These are phyloP conservation scores for Mycena pura DNA, from an alignment of 768 basidiomycete genomes.

Conservation along the genomic window DNA sequence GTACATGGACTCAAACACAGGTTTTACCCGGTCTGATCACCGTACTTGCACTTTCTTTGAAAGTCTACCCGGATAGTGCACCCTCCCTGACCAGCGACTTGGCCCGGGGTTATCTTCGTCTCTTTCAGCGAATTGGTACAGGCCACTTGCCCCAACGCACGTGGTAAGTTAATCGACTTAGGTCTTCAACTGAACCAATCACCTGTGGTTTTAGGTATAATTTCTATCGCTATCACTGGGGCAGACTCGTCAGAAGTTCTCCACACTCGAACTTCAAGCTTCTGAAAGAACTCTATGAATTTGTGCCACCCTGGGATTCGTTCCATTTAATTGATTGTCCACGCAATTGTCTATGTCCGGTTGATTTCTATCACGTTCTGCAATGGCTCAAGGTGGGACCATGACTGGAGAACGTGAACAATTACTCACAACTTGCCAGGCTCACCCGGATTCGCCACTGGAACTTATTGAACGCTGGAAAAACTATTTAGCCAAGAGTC, in stretches of 20 bases:
- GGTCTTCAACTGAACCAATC: too few species aligned
- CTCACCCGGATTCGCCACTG: background rate
- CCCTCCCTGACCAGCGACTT: background rate
- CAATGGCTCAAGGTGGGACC: background rate
- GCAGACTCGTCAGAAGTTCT: background rate
- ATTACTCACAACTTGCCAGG: background rate
- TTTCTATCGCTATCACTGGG: background rate
- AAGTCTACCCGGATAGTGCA: background rate
- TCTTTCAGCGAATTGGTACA: background rate
- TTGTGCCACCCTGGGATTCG: background rate
- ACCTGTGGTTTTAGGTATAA: too few species aligned
- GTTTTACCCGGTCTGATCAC: background rate
- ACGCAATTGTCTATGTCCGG: background rate
- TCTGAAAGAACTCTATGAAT: background rate
- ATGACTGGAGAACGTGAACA: background rate
- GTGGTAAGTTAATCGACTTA: too few species aligned
- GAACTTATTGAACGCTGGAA: background rate
- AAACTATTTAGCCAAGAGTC: background rate
- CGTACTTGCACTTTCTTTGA: background rate
- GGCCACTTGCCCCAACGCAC: too few species aligned
- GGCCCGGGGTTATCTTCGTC: background rate
- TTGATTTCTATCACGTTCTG: background rate
- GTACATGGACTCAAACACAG: background rate
- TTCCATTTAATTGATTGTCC: background rate
- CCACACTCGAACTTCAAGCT: background rate